phyloP scores from a whole-genome alignment of 2,329 filamentous ascomycete species.

The Aspergillus phoenicis region DNA sequence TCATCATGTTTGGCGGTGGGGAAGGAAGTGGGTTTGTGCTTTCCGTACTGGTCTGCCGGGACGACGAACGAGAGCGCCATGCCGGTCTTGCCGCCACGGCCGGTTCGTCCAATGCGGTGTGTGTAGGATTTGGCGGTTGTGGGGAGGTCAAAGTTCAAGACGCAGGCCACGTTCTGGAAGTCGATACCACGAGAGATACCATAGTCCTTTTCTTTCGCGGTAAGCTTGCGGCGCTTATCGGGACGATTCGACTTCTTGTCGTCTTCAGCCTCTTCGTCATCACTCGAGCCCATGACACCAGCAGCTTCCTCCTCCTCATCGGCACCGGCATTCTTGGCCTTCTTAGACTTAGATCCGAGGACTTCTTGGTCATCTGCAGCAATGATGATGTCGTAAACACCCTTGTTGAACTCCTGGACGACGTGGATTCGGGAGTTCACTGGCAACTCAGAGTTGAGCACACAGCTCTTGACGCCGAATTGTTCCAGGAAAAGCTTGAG shows the following conservation, averaged over 20 bases:
- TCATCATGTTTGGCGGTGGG: slow-evolving; percentile 80
- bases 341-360: slow-evolving; percentile 56
- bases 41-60: slow-evolving; percentile 76
- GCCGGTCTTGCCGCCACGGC: slow-evolving; percentile 83
- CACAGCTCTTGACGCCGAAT: slow-evolving; percentile 90
- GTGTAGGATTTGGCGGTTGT: slow-evolving; percentile 87
- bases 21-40: slow-evolving; percentile 84
- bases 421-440: slow-evolving; percentile 92
- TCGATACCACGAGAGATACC: slow-evolving; percentile 96
- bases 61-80: slow-evolving; percentile 97
- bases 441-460: slow-evolving; percentile 91
- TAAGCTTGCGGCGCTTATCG: slow-evolving; percentile 66
- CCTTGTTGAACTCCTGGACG: slow-evolving; percentile 95
- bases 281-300: slow-evolving; percentile 39
- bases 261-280: slow-evolving; percentile 41
- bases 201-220: slow-evolving; percentile 78
- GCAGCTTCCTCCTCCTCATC: slow-evolving; percentile 30
- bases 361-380: slow-evolving; percentile 91
- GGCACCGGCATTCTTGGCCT: slow-evolving; percentile 34
- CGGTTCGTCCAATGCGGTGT: slow-evolving; percentile 94
- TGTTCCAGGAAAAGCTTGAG: slow-evolving; percentile 95
- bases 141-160: slow-evolving; percentile 96
- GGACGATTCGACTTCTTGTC: slow-evolving; percentile 29
- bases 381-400: slow-evolving; percentile 96
- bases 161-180: slow-evolving; percentile 91